Evolutionary conservation across 306 rosid genomes (phyloP), one percentile per base, ranked within the genome.

Genomic region (Rubus idaeus): DNA sequence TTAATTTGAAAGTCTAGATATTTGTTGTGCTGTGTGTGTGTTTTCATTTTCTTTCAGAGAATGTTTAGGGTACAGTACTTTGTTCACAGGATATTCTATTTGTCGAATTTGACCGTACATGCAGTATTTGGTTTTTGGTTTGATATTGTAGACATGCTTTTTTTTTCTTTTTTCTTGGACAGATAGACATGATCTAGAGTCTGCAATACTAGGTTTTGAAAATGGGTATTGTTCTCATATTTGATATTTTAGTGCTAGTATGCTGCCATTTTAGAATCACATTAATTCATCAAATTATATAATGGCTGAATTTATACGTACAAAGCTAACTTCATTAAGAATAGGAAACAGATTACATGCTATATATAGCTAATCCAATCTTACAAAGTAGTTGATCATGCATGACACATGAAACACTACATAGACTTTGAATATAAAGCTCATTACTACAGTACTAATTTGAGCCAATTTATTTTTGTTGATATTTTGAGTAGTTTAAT

Each of bases 281-380:
- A 66, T 41, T 23, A 23, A 23, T 23, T 41, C 51, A 9, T 39
- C 50, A 8, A 65, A 65, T 3, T 49, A 12, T 4, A 5, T 53
- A 53, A 14, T 17, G 21, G n/a, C 77, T 65, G 8, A 53, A 74
- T 35, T 37, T 75, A 75, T 73, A 44, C 77, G 73, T 73, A 73
- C 62, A 87, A 86, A 86, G 80, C 80, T 75, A 84, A 78, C 86
- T 88, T 89, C 90, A 86, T 85, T 89, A 85, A 77, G 81, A 89
- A 87, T 82, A 79, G 80, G 84, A 84, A 86, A 80, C 78, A 77
- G 81, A 85, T 83, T 85, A 87, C 93, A 88, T 12, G 77, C 77
- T 76, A 85, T 61, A 63, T 64, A 39, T 75, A 82, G 84, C 80
- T 75, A 88, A 89, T 85, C 45, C 79, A 86, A 87, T 87, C 87